Percentiles rank a stretch among this genome's conserved stretches.
These are phyloP conservation scores for Solanum piurae DNA, from an alignment of 257 asterid species.

Conservation along the genomic window DNA sequence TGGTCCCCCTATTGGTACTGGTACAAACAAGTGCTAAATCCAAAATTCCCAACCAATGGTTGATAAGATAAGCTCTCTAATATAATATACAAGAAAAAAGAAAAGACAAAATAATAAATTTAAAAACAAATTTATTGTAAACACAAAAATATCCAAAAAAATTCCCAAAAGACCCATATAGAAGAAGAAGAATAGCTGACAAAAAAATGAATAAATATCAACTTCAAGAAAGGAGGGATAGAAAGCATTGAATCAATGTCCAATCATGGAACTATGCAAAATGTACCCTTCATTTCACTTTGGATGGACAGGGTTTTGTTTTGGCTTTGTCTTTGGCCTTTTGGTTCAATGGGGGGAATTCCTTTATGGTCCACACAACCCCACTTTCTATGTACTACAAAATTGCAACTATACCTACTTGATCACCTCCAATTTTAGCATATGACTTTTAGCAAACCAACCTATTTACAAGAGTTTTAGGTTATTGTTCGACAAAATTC, in stretches of 20 bases:
- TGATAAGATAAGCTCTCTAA: neutral
- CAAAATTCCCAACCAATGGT: neutral
- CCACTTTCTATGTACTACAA: neutral
- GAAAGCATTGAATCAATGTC: constrained; percentile 1
- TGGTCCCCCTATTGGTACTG: neutral
- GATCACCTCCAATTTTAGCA: neutral
- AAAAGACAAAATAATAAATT: neutral
- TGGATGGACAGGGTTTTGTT: constrained; percentile 12
- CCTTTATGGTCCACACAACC: neutral
- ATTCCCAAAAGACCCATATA: neutral
- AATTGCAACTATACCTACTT: neutral
- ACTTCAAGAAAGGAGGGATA: neutral
- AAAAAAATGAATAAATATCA: neutral
- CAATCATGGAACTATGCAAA: constrained; percentile 1
- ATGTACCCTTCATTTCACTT: neutral
- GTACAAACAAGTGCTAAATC: neutral
- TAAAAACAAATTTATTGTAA: neutral
- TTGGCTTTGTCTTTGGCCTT: neutral
- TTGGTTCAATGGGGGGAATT: neutral
- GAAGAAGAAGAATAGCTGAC: neutral
- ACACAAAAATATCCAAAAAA: neutral
- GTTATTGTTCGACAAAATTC: neutral
- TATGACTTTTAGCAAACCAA: neutral
- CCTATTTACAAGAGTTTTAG: neutral
- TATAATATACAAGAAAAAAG: neutral